Evolutionary conservation across 495 filamentous ascomycete species (phyloP).

Genomic region (Talaromyces wortmannii): DNA sequence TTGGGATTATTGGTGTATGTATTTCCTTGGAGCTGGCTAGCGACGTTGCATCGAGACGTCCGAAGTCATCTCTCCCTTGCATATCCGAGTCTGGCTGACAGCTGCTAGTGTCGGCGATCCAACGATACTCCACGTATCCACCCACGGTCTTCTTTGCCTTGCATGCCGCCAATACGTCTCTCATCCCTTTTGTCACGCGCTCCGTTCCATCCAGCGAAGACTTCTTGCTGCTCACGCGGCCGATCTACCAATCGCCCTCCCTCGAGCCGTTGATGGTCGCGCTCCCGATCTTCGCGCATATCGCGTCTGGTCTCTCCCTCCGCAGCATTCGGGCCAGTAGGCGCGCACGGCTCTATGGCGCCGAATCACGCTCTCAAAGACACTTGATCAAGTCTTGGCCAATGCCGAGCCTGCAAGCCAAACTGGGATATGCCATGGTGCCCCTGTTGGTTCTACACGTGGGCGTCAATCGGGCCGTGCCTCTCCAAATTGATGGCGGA

Average conservation of each 20-base stretch:
- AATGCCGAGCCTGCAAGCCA: conserved; percentile 52
- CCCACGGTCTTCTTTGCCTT: conserved; percentile 71
- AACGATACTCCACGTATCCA: conserved; percentile 82
- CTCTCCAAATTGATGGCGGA: conserved; percentile 69
- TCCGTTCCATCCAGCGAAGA: conserved; percentile 46
- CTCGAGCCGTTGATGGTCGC: conserved; percentile 41
- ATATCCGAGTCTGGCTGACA: neutral
- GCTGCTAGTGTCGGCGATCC: conserved; percentile 63
- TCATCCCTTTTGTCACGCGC: conserved; percentile 58
- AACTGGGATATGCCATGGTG: conserved; percentile 59
- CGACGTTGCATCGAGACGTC: too few species aligned
- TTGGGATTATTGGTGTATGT: conserved; percentile 56
- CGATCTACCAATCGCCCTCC: conserved; percentile 70
- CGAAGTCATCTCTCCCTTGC: conserved; percentile 7
- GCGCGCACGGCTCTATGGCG: conserved; percentile 64
- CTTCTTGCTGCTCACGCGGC: conserved; percentile 56
- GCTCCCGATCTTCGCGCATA: conserved; percentile 38
- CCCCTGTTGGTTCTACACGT: conserved; percentile 62
- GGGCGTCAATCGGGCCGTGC: conserved; percentile 63
- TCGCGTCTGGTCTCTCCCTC: conserved; percentile 64
- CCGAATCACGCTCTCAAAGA: conserved; percentile 35
- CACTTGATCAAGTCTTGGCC: conserved; percentile 53
- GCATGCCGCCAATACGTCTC: conserved; percentile 74
- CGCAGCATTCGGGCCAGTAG: conserved; percentile 64
- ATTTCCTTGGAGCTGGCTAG: neutral